Percentiles rank a stretch among this genome's conserved stretches.
These are phyloP conservation scores for Talaromyces ruber DNA, from an alignment of 495 filamentous ascomycete species.

Conservation along the genomic window DNA sequence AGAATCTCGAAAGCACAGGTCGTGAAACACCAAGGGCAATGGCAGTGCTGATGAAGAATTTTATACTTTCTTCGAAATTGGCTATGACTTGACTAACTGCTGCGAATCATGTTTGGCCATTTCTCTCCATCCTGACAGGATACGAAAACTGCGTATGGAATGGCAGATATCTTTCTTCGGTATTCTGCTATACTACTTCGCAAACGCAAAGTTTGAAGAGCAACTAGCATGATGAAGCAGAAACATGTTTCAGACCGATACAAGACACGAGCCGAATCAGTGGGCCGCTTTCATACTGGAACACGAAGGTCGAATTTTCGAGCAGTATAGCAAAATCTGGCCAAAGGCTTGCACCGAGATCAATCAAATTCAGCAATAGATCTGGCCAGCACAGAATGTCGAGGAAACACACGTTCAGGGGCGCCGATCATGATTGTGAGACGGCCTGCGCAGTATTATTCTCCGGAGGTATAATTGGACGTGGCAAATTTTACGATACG, in stretches of 20 bases:
- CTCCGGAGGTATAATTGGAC: not conserved
- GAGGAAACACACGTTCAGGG: not conserved
- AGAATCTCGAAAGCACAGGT: too few species aligned
- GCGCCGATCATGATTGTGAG: not conserved
- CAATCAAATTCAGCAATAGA: not conserved
- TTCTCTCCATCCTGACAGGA: not conserved
- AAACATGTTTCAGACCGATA: too few species aligned
- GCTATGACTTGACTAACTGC: not conserved
- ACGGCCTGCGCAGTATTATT: not conserved
- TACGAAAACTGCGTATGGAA: not conserved
- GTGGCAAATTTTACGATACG: not conserved
- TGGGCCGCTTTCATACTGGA: not conserved
- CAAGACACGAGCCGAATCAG: not conserved
- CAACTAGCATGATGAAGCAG: too few species aligned
- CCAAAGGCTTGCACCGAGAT: not conserved
- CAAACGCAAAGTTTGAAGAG: not conserved
- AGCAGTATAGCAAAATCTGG: not conserved
- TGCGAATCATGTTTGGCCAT: not conserved
- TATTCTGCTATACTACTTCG: not conserved
- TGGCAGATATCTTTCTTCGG: not conserved
- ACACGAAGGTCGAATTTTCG: not conserved
- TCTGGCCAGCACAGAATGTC: not conserved
- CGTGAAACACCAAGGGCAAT: too few species aligned
- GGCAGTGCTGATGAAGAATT: too few species aligned
- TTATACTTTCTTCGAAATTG: too few species aligned